phyloP scores from a whole-genome alignment of 768 basidiomycete species.

The Phanerodontia chrysosporium region DNA sequence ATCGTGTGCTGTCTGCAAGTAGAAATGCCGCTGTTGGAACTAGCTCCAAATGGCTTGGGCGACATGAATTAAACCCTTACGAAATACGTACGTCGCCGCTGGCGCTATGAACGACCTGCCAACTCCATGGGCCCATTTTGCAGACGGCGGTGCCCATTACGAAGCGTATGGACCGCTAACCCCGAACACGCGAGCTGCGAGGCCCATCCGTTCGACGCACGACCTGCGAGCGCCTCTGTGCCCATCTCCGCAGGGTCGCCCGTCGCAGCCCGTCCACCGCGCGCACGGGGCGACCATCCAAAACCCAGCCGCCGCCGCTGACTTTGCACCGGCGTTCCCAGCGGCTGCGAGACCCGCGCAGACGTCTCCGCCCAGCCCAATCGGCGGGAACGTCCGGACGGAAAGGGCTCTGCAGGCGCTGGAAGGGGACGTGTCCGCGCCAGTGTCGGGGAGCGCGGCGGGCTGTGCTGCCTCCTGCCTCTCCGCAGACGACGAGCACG shows the following conservation, averaged over 20 bases:
- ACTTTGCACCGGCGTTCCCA: background rate
- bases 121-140: too few species aligned
- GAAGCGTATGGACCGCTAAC: too few species aligned
- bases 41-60: too few species aligned
- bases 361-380: background rate
- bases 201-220: background rate
- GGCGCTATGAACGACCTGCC: too few species aligned
- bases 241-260: background rate
- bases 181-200: background rate
- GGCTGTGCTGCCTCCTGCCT: background rate
- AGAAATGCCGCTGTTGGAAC: too few species aligned
- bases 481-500: background rate
- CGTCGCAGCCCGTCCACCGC: background rate
- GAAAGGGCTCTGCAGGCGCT: background rate
- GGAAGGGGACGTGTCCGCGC: background rate
- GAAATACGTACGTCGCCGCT: too few species aligned
- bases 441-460: background rate
- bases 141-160: too few species aligned
- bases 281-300: background rate
- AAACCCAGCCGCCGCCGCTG: background rate
- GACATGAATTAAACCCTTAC: too few species aligned
- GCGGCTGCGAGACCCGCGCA: background rate
- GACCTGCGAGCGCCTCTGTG: background rate
- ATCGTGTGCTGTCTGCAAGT: too few species aligned
- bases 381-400: background rate